Percentiles rank a stretch among this genome's conserved stretches.
phyloP scores from a whole-genome alignment of 768 basidiomycete genomes.

The Thelephora aurantiotincta region DNA sequence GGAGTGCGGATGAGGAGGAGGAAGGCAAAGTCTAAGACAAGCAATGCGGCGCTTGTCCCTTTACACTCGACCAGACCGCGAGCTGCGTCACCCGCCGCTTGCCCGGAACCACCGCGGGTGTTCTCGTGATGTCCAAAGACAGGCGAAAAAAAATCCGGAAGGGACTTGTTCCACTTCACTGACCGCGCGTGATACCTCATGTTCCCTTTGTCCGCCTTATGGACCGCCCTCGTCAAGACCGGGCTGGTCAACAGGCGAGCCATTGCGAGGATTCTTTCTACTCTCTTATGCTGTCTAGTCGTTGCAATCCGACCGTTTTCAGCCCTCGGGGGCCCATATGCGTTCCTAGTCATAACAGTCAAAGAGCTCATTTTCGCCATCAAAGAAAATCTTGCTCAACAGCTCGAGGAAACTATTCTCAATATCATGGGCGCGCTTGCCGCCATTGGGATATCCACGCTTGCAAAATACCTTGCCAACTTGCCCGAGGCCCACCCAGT shows the following conservation, averaged over 20 bases:
- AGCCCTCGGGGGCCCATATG: slow-evolving; percentile 21
- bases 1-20: too few relatives aligned
- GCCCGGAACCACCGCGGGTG: too few relatives aligned
- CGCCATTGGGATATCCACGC: slow-evolving; percentile 23
- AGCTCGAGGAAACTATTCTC: slow-evolving; percentile 29
- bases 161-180: too few relatives aligned
- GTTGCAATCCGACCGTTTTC: slow-evolving; percentile 27
- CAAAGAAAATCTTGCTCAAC: slow-evolving; percentile 32
- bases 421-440: slow-evolving; percentile 27
- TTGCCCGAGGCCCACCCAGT: slow-evolving; percentile 12
- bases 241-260: slow-evolving; percentile 10
- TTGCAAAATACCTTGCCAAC: slow-evolving; percentile 21
- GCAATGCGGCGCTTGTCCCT: too few relatives aligned
- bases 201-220: too few relatives aligned
- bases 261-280: slow-evolving; percentile 28
- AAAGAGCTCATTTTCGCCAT: slow-evolving; percentile 35
- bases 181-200: too few relatives aligned
- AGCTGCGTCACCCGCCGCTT: too few relatives aligned
- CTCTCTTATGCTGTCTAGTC: slow-evolving; percentile 25
- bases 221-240: too few relatives aligned
- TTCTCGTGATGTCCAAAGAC: too few relatives aligned
- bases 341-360: slow-evolving; percentile 23
- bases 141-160: too few relatives aligned
- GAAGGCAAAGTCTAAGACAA: too few relatives aligned
- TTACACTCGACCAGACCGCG: too few relatives aligned